Evolutionary conservation across 495 filamentous ascomycete species (phyloP).

Genomic region (Gamarada debralockiae): DNA sequence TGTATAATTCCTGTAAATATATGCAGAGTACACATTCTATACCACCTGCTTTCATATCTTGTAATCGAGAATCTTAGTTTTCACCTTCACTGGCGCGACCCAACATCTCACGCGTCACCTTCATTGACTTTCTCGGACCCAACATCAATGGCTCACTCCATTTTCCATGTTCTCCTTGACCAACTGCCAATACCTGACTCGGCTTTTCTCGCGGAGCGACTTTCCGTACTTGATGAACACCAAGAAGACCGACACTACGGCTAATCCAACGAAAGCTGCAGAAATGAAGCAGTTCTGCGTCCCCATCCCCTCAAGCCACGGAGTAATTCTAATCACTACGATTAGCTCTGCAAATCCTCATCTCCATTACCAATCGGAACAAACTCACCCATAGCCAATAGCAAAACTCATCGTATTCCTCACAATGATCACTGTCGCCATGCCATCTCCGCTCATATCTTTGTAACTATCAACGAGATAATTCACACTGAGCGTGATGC

Average conservation of each 20-base stretch:
- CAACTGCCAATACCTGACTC: constrained; percentile 2
- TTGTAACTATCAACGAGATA: constrained; percentile 4
- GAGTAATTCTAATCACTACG: constrained; percentile 18
- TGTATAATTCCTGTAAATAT: no score
- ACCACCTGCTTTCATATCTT: no score
- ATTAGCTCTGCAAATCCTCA: no score
- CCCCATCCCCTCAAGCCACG: constrained; percentile 33
- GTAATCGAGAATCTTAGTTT: no score
- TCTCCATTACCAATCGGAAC: no score
- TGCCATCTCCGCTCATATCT: constrained; percentile 51
- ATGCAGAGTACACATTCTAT: no score
- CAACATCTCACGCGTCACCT: no score
- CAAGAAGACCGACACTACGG: constrained; percentile 20
- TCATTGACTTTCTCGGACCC: no score
- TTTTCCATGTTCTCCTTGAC: constrained; percentile 2
- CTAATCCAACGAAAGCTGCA: constrained; percentile 23
- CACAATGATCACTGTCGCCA: constrained; percentile 40
- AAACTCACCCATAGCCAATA: constrained; percentile 27
- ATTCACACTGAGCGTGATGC: constrained; percentile 31
- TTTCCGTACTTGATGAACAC: constrained; percentile 26
- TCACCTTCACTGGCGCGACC: no score
- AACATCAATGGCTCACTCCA: constrained; percentile 8
- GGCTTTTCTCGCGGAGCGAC: constrained; percentile 6
- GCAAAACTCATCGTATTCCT: constrained; percentile 33
- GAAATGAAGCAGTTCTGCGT: constrained; percentile 30